These are phyloP conservation scores for Penicillium arizonense DNA, from an alignment of 495 filamentous ascomycete genomes.

Conservation along the genomic window DNA sequence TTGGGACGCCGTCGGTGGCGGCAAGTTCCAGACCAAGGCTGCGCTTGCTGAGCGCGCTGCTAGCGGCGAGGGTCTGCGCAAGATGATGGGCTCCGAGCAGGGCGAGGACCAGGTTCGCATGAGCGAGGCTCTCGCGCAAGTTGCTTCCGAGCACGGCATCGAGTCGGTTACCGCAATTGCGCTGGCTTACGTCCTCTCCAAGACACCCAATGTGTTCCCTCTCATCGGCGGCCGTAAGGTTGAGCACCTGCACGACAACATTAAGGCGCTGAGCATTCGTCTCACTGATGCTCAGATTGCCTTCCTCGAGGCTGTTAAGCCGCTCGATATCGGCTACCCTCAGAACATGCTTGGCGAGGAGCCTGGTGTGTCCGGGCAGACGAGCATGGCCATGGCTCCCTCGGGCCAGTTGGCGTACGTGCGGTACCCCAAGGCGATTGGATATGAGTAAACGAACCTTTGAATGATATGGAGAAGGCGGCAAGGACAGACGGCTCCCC, in stretches of 20 bases:
- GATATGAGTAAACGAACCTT: constrained; percentile 10
- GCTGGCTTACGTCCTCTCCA: constrained; percentile 70
- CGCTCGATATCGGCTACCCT: constrained; percentile 55
- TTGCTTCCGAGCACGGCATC: constrained; percentile 49
- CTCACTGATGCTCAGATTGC: constrained; percentile 55
- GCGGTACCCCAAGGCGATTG: constrained; percentile 23
- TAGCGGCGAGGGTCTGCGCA: constrained; percentile 26
- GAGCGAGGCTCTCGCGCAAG: constrained; percentile 43
- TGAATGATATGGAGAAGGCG: too few species aligned
- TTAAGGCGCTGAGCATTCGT: constrained; percentile 53
- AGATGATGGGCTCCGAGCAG: constrained; percentile 11
- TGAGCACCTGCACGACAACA: constrained; percentile 62
- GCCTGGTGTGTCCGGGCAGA: constrained; percentile 34
- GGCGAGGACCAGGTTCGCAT: constrained; percentile 41
- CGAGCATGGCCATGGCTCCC: constrained; percentile 36
- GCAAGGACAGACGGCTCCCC: too few species aligned
- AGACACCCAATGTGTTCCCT: constrained; percentile 73
- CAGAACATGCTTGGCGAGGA: constrained; percentile 40
- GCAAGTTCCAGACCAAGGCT: constrained; percentile 46
- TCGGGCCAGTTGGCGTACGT: constrained; percentile 48
- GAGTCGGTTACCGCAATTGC: constrained; percentile 56
- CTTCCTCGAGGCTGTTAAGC: constrained; percentile 48
- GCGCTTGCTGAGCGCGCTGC: constrained; percentile 28
- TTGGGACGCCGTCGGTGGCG: constrained; percentile 52
- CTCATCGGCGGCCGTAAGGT: constrained; percentile 66